Base-by-base conservation (phyloP, 768 basidiomycete species). In the Suillus luteus region DNA sequence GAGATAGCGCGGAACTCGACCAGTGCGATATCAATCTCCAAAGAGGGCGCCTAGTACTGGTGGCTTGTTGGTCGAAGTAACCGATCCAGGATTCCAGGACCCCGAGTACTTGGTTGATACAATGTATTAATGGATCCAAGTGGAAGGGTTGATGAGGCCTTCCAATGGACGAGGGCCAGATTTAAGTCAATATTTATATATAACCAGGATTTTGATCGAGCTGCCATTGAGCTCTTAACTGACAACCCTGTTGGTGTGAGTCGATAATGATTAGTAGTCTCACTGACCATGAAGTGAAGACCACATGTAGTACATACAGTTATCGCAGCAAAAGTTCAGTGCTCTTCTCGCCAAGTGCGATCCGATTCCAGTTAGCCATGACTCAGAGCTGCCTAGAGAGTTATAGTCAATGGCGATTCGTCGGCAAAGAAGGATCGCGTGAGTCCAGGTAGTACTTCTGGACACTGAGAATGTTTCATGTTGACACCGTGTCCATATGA, bases 331-430 rank as follows among this genome's bases (percentile, higher is more conserved):
- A 70, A 70, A 43, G 69, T 70, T 37, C 62, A 31, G 60, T 14
- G 12, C 64, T 17, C 64, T 70, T 19, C 62, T 62, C 15, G 48
- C 58, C 8, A 67, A 64, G 22, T 67, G 67, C 9, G 69, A 70
- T 19, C 62, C 64, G 8, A 65, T 70, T 19, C 62, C 64, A n/a
- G 64, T 70, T 33, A 70, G 69, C 58, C 69, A 62, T 2, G 69
- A 31, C 31, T 31, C 31, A 4, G 4, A 70, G 59, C 62, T 70
- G 19, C 44, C 46, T 7, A 27, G 67, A 67, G 62, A 70, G 65
- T 58, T 65, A 70, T 22, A 64, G 69, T 24, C 46, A 24, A 49
- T 49, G 48, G 22, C 14, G 62, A 52, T 9, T 51, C 15, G 8
- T 31, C 17, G 15, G 15, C 49, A 17, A 70, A 19, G 1, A 57